Conservation (phyloP, 1,284 basidiomycete species). For the Blastosporella zonata region DNA sequence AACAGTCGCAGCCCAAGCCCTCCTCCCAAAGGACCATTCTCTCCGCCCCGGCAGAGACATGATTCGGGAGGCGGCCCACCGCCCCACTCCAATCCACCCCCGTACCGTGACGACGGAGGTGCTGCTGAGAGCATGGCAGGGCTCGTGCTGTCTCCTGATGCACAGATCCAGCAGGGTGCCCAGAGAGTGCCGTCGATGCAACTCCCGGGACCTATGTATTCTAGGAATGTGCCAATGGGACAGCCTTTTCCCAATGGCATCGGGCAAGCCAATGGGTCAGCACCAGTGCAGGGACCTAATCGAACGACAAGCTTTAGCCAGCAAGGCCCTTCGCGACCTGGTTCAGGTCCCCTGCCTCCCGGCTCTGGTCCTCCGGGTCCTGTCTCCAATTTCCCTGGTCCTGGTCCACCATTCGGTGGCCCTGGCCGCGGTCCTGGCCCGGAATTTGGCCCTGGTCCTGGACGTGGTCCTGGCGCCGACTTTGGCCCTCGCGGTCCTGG, state of each 20-base stretch:
- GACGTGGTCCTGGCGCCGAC: not conserved
- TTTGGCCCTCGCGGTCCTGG: slow-evolving; percentile 2
- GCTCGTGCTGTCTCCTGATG: slow-evolving; percentile 29
- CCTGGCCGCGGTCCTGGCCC: not conserved
- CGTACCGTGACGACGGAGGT: slow-evolving; percentile 18
- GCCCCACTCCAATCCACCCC: slow-evolving; percentile 14
- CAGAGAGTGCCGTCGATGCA: slow-evolving; percentile 21
- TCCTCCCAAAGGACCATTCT: slow-evolving; percentile 6
- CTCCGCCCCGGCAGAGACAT: slow-evolving; percentile 10
- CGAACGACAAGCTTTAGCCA: slow-evolving; percentile 42
- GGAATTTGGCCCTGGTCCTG: not conserved
- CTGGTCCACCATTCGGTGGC: slow-evolving; percentile 1
- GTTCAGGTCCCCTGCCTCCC: slow-evolving; percentile 12
- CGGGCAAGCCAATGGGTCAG: slow-evolving; percentile 25
- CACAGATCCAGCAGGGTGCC: slow-evolving; percentile 21
- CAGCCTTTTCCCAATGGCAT: slow-evolving; percentile 28
- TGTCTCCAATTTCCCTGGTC: not conserved
- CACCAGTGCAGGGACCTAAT: slow-evolving; percentile 24
- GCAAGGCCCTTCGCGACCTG: slow-evolving; percentile 18
- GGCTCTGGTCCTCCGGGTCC: slow-evolving; percentile 4
- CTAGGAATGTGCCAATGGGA: slow-evolving; percentile 21
- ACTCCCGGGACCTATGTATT: slow-evolving; percentile 17
- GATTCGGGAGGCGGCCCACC: slow-evolving; percentile 4
- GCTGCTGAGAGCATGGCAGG: slow-evolving; percentile 19
- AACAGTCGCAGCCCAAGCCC: slow-evolving; percentile 14